Percentiles rank a stretch among this genome's conserved stretches.
Conservation (phyloP, 352 stramenopile species). For the Pythium utonaiense region DNA sequence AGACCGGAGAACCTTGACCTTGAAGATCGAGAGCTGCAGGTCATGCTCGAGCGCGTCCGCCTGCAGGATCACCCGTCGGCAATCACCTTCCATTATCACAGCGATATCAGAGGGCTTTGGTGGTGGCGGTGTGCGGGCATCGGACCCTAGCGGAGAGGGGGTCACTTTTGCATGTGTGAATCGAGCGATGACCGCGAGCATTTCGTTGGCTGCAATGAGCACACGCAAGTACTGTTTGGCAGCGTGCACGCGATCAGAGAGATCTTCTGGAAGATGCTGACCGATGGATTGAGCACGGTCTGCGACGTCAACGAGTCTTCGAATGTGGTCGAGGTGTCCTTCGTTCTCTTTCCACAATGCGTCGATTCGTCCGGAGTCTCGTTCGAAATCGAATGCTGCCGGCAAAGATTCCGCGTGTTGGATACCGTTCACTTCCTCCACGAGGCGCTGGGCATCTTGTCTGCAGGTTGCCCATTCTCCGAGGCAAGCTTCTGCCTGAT, state of each 20-base stretch:
- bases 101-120: constrained; percentile 8
- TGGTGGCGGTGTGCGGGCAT: background rate
- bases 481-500: constrained; percentile 16
- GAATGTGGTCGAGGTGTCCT: constrained; percentile 11
- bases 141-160: background rate
- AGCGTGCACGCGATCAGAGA: constrained; percentile 2
- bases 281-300: constrained; percentile 15
- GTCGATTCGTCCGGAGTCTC: constrained; percentile 10
- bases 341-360: constrained; percentile 20
- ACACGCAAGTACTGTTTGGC: constrained; percentile 22
- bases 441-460: constrained; percentile 7
- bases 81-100: constrained; percentile 25
- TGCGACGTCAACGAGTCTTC: constrained; percentile 11
- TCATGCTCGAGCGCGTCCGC: constrained; percentile 17
- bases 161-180: constrained; percentile 21
- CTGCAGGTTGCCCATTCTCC: constrained; percentile 14
- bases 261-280: constrained; percentile 10
- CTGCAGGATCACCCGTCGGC: constrained; percentile 19
- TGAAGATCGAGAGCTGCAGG: constrained; percentile 18
- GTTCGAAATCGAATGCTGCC: constrained; percentile 16
- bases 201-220: constrained; percentile 22
- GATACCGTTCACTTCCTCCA: constrained; percentile 1
- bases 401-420: constrained; percentile 9
- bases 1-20: constrained; percentile 24
- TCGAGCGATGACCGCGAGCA: constrained; percentile 22